phyloP scores from a whole-genome alignment of 2,329 filamentous ascomycete genomes.

The Curvularia verruculosa region DNA sequence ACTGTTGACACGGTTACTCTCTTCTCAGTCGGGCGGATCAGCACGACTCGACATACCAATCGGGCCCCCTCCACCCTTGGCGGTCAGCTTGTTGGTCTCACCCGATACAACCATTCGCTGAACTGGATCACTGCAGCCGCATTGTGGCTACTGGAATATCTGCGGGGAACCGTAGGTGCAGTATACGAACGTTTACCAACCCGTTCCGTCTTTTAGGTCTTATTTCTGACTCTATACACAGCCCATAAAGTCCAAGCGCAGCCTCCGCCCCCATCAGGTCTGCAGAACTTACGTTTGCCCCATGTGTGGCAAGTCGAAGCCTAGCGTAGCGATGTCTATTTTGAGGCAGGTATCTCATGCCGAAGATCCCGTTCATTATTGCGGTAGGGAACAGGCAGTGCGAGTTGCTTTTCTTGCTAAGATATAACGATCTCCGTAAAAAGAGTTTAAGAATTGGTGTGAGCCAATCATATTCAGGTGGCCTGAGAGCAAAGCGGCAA shows the following conservation, averaged over 20 bases:
- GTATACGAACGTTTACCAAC: not conserved
- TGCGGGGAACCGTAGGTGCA: conserved; percentile 20
- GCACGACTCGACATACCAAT: not conserved
- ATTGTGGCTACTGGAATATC: not conserved
- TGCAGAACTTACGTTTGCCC: not conserved
- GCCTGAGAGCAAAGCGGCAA: conserved; percentile 6
- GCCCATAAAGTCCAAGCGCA: conserved; percentile 1
- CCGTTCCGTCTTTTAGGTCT: conserved; percentile 6
- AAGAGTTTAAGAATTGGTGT: not conserved
- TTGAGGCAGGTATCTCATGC: not conserved
- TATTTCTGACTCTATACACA: conserved; percentile 4
- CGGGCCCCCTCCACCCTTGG: not conserved
- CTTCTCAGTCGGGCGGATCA: not conserved
- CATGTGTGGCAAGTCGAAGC: not conserved
- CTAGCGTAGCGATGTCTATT: not conserved
- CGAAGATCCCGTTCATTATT: not conserved
- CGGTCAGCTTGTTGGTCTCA: not conserved
- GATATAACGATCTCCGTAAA: conserved; percentile 1
- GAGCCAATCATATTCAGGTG: conserved; percentile 2
- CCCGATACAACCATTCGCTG: not conserved
- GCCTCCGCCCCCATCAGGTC: not conserved
- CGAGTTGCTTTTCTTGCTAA: conserved; percentile 1
- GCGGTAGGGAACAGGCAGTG: not conserved
- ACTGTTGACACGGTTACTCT: not conserved
- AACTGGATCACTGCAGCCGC: not conserved